phyloP scores from a whole-genome alignment of 2,329 filamentous ascomycete species.

The Fusarium circinatum region DNA sequence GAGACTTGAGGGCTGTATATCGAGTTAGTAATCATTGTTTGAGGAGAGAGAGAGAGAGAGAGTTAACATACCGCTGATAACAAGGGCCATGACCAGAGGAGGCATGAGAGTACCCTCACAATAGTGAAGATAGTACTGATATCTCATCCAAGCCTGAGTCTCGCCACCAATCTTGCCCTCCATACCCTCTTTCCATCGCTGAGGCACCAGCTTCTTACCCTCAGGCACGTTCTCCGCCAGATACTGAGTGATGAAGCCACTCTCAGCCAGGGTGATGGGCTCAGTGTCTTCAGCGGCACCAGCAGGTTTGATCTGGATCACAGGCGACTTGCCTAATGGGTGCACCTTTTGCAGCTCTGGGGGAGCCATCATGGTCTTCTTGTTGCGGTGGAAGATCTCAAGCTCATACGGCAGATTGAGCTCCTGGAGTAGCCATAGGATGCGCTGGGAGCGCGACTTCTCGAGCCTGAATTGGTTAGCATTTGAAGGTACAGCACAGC shows the following conservation, averaged over 20 bases:
- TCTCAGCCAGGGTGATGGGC: conserved; percentile 79
- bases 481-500: not conserved
- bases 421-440: conserved; percentile 88
- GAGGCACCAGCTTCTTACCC: conserved; percentile 60
- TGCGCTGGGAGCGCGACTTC: conserved; percentile 82
- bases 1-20: conserved; percentile 54
- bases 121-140: conserved; percentile 82
- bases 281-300: conserved; percentile 46
- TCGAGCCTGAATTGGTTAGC: conserved; percentile 72
- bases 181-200: conserved; percentile 66
- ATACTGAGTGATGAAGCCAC: conserved; percentile 83
- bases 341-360: conserved; percentile 81
- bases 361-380: conserved; percentile 74
- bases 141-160: conserved; percentile 69
- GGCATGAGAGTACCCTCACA: conserved; percentile 86
- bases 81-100: conserved; percentile 70
- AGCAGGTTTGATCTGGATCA: conserved; percentile 71
- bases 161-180: conserved; percentile 68
- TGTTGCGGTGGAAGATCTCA: conserved; percentile 78
- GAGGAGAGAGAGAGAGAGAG: not conserved
- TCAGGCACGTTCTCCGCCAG: conserved; percentile 71
- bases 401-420: conserved; percentile 82
- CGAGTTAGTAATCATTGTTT: not conserved
- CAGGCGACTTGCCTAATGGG: conserved; percentile 86
- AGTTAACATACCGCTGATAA: conserved; percentile 61